phyloP scores from a whole-genome alignment of 768 basidiomycete genomes.

The Leccinum pellstonianum region DNA sequence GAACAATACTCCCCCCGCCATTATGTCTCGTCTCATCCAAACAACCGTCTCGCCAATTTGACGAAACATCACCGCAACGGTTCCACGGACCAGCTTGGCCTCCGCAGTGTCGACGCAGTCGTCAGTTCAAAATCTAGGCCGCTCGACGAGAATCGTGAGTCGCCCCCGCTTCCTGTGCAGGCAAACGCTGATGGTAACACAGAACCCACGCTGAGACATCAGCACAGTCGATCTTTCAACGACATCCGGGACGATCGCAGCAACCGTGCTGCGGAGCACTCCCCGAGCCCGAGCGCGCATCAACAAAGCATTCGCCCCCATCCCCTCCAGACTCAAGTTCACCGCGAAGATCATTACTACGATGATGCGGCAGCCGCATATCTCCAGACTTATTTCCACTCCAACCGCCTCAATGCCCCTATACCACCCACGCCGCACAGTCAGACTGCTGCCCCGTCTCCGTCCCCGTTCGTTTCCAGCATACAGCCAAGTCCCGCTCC shows the following conservation, averaged over 20 bases:
- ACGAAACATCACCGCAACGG: conserved; percentile 56
- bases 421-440: conserved; percentile 79
- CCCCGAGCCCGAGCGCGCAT: conserved; percentile 13
- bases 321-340: conserved; percentile 39
- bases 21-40: conserved; percentile 32
- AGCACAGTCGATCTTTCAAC: conserved; percentile 19
- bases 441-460: conserved; percentile 71
- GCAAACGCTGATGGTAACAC: conserved; percentile 16
- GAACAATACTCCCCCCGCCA: conserved; percentile 38
- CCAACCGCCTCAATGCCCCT: conserved; percentile 69
- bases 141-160: conserved; percentile 32
- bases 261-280: conserved; percentile 24
- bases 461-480: conserved; percentile 60
- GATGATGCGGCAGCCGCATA: conserved; percentile 62
- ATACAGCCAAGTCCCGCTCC: conserved; percentile 53
- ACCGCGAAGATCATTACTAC: conserved; percentile 60
- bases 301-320: conserved; percentile 36
- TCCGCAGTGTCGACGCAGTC: conserved; percentile 57
- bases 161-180: conserved; percentile 9
- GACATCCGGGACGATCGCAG: conserved; percentile 24
- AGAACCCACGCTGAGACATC: conserved; percentile 23
- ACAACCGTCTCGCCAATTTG: conserved; percentile 34
- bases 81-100: conserved; percentile 58
- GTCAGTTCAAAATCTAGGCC: conserved; percentile 46
- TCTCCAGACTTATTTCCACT: conserved; percentile 56